These are phyloP conservation scores for Penicillium antarcticum DNA, from an alignment of 495 filamentous ascomycete species.

Conservation along the genomic window DNA sequence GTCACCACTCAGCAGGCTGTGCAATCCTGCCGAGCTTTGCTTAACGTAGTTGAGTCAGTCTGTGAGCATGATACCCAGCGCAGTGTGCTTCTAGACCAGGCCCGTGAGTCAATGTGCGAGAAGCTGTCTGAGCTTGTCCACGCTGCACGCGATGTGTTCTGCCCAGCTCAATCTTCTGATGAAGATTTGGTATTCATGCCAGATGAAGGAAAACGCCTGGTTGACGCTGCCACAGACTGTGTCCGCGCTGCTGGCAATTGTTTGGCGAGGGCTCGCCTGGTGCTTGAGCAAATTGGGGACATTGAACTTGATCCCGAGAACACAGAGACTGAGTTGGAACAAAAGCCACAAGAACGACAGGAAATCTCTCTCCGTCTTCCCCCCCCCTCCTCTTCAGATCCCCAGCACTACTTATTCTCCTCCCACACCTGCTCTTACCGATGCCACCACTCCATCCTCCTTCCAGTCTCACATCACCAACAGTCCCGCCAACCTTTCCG, in stretches of 20 bases:
- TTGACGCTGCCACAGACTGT: slow-evolving; percentile 81
- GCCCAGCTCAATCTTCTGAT: slow-evolving; percentile 54
- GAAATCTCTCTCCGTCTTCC: slow-evolving; percentile 35
- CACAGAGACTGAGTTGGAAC: slow-evolving; percentile 17
- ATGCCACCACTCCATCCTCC: slow-evolving; percentile 41
- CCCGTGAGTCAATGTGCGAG: slow-evolving; percentile 75
- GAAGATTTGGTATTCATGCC: slow-evolving; percentile 75
- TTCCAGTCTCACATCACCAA: slow-evolving; percentile 31
- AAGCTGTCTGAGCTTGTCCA: slow-evolving; percentile 74
- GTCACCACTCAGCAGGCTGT: slow-evolving; percentile 75
- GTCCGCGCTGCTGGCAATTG: slow-evolving; percentile 90
- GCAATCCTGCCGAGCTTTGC: slow-evolving; percentile 70
- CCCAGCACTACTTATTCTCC: slow-evolving; percentile 32
- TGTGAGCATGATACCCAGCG: slow-evolving; percentile 70
- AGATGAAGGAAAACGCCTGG: slow-evolving; percentile 72
- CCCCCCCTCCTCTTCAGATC: slow-evolving; percentile 41
- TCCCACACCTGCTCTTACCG: slow-evolving; percentile 39
- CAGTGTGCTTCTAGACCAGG: slow-evolving; percentile 59
- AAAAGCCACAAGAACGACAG: slow-evolving; percentile 14
- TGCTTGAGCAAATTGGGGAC: slow-evolving; percentile 89
- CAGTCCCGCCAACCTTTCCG: slow-evolving; percentile 16
- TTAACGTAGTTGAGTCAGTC: slow-evolving; percentile 79
- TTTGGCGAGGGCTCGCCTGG: slow-evolving; percentile 75
- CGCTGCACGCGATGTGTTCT: slow-evolving; percentile 75
- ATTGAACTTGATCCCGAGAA: slow-evolving; percentile 70